These are phyloP conservation scores for Colletotrichum sp. DNA, from an alignment of 2,329 filamentous ascomycete species.

Conservation along the genomic window DNA sequence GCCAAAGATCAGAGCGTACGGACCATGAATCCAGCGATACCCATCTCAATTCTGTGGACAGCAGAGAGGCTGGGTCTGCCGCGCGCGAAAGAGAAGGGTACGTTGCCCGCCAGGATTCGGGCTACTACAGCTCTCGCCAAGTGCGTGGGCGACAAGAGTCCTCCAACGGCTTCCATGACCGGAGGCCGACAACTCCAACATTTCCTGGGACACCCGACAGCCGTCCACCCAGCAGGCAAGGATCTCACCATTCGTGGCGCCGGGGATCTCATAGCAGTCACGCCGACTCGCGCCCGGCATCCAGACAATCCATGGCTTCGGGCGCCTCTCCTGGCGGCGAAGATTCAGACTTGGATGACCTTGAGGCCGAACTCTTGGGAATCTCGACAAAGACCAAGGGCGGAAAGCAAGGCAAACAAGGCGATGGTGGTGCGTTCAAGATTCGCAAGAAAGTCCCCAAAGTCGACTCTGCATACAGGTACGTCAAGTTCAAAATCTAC, in stretches of 20 bases:
- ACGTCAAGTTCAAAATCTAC: slow-evolving; percentile 2
- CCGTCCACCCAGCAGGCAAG: background rate
- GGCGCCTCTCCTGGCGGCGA: slow-evolving; percentile 2
- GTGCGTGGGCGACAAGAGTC: background rate
- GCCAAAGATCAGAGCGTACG: background rate
- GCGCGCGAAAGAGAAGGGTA: background rate
- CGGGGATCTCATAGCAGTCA: slow-evolving; percentile 7
- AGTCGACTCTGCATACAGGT: slow-evolving; percentile 44
- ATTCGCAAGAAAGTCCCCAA: slow-evolving; percentile 36
- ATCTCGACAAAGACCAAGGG: slow-evolving; percentile 30
- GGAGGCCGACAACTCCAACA: background rate
- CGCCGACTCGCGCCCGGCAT: slow-evolving; percentile 12
- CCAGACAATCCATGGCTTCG: slow-evolving; percentile 9
- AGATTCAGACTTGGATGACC: slow-evolving; percentile 39
- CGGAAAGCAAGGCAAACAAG: slow-evolving; percentile 29
- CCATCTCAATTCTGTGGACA: background rate
- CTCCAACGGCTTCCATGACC: background rate
- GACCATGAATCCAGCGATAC: background rate
- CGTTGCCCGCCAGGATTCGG: background rate
- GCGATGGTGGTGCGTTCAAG: slow-evolving; percentile 24
- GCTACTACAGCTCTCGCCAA: background rate
- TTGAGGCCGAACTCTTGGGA: slow-evolving; percentile 43
- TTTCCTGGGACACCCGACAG: slow-evolving; percentile 1
- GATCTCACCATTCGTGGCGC: background rate
- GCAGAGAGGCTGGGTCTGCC: background rate